phyloP scores from a whole-genome alignment of 2,329 filamentous ascomycete species.

The Tolypocladium nubicola region DNA sequence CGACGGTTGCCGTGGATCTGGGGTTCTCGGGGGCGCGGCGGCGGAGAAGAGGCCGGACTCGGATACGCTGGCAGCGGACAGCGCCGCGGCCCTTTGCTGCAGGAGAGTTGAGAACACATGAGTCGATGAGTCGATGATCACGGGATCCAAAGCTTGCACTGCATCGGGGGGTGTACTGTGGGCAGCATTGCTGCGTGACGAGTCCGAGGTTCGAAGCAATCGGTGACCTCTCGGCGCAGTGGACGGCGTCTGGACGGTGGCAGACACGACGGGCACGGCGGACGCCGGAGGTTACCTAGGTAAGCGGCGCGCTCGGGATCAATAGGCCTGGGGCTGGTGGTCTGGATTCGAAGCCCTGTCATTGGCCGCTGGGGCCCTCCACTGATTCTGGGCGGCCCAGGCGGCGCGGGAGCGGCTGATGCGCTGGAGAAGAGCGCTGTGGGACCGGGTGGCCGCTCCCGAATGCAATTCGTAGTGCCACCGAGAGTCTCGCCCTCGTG shows the following conservation, averaged over 20 bases:
- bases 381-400: no score
- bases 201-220: neutral
- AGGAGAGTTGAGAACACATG: neutral
- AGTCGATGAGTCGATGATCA: neutral
- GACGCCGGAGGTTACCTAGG: neutral
- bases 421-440: no score
- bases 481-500: no score
- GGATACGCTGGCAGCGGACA: neutral
- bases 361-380: neutral
- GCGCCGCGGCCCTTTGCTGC: neutral
- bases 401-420: no score
- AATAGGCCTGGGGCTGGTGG: neutral
- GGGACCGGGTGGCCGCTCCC: no score
- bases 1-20: no score
- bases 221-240: neutral
- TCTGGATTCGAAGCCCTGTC: neutral
- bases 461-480: no score
- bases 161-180: neutral
- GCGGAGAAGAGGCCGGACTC: conserved; percentile 42
- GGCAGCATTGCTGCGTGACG: neutral
- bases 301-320: neutral
- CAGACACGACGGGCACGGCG: neutral
- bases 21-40: conserved; percentile 28
- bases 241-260: neutral
- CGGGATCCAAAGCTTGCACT: no score